Evolutionary conservation across 2,329 filamentous ascomycete species (phyloP), one percentile per base, ranked within the genome.

Genomic region (Pestalotiopsis fici): DNA sequence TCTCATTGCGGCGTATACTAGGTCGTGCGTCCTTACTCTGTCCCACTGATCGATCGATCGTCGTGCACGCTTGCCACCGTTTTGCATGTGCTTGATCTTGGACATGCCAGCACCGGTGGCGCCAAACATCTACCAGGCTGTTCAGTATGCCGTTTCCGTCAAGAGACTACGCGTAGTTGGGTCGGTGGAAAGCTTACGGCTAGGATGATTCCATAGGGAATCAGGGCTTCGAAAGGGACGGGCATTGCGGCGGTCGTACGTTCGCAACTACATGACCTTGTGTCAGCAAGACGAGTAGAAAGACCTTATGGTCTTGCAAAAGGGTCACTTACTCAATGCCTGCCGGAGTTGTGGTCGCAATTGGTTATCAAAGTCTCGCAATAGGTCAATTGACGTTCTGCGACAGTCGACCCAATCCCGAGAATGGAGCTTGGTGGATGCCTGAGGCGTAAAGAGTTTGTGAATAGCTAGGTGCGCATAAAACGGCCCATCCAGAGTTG

Each of bases 121-220:
- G 69, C 87, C 87, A 71, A 90, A 91, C 88, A 90, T 90, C 88
- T 91, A 74, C 7, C 65, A 71, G 63, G 47, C 59, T 59, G 50
- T 66, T 73, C 70, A 77, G 73, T 54, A 72, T 56, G 37, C 23
- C 12, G 12, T 31, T 3, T 55, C 25, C 25, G 3, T 54, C 25
- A 55, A 35, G 23, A 9, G 27, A 15, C 28, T 23, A 11, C n/a
- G 43, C 13, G 39, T 47, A 25, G 6, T 31, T 23, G 11, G 37
- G 61, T 60, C 56, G 54, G 60, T 39, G 37, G 28, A 27, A 47
- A 64, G 68, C 87, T 79, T 84, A 90, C 88, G 75, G 79, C 83
- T 74, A 88, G 78, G 78, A 90, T 87, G 83, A 91, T 90, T 78
- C 81, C 88, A 79, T 90, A 90, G 56, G 88, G 88, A 79, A 91